These are phyloP conservation scores for Nasturtium officinale DNA, from an alignment of 345 rosid genomes.

Conservation along the genomic window DNA sequence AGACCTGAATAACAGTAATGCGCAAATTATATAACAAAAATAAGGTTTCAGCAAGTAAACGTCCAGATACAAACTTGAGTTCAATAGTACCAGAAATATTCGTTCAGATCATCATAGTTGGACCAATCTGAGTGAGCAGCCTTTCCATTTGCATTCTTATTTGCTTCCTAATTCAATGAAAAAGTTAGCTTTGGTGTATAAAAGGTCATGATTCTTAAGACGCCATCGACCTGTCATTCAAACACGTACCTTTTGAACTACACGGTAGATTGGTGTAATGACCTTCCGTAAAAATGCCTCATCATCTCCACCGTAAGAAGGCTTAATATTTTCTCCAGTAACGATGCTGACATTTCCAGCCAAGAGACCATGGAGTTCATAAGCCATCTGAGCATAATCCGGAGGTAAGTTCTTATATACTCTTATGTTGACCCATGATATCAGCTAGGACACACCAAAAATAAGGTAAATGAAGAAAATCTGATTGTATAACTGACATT, in stretches of 20 bases:
- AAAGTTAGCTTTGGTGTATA: conserved; percentile 32
- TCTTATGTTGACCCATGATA: conserved; percentile 7
- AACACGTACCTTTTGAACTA: conserved; percentile 66
- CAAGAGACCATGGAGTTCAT: conserved; percentile 95
- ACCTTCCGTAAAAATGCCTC: conserved; percentile 94
- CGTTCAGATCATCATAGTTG: conserved; percentile 97
- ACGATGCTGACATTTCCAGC: conserved; percentile 99
- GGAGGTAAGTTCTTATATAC: neutral
- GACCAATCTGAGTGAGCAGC: conserved; percentile 91
- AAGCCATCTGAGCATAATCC: conserved; percentile 77
- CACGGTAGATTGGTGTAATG: conserved; percentile 85
- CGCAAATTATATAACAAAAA: conserved; percentile 17
- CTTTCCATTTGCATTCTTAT: conserved; percentile 67
- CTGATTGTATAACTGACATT: conserved; percentile 59
- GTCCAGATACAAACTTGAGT: conserved; percentile 26
- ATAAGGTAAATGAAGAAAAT: conserved; percentile 20
- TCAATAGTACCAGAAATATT: conserved; percentile 84
- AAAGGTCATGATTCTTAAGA: conserved; percentile 23
- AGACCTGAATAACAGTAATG: conserved; percentile 57
- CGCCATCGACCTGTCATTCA: neutral
- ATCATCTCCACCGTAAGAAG: conserved; percentile 97
- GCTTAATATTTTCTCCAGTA: conserved; percentile 95
- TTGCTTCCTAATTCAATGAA: conserved; percentile 70
- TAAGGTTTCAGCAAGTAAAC: conserved; percentile 25
- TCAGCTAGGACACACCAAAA: conserved; percentile 3